Conservation (phyloP, 768 basidiomycete genomes). For the Myochromella boudieri region DNA sequence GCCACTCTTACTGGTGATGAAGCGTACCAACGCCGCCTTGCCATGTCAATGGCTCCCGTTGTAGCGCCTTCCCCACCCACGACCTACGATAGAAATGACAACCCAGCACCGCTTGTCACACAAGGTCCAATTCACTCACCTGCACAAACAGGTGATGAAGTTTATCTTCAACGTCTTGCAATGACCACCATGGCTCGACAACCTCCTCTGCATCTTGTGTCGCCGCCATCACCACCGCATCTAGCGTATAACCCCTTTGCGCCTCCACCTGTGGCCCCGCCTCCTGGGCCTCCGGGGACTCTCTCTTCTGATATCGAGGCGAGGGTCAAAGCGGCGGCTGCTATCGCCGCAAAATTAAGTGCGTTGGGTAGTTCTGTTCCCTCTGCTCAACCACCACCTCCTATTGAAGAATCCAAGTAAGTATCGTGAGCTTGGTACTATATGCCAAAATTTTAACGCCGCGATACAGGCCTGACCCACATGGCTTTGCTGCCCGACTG, state of each 20-base stretch:
- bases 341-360: conserved; percentile 74
- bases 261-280: conserved; percentile 56
- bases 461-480: conserved; percentile 52
- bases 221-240: conserved; percentile 46
- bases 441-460: neutral
- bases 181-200: conserved; percentile 42
- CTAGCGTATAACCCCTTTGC: conserved; percentile 73
- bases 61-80: conserved; percentile 24
- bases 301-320: conserved; percentile 54
- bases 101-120: conserved; percentile 19
- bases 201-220: conserved; percentile 22
- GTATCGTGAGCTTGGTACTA: neutral
- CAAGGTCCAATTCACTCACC: conserved; percentile 14
- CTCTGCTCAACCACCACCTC: conserved; percentile 24
- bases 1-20: conserved; percentile 70
- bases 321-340: conserved; percentile 74
- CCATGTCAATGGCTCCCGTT: conserved; percentile 49
- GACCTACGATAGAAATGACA: conserved; percentile 21
- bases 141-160: conserved; percentile 64
- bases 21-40: conserved; percentile 72
- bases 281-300: conserved; percentile 35
- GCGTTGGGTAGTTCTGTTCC: conserved; percentile 46
- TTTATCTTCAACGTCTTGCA: conserved; percentile 60
- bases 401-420: conserved; percentile 33
- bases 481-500: conserved; percentile 77